A percentile compares a stretch with the other conserved stretches of the same genome.
These are phyloP conservation scores for Fusarium praegraminearum DNA, from an alignment of 2,329 filamentous ascomycete species.

Conservation along the genomic window DNA sequence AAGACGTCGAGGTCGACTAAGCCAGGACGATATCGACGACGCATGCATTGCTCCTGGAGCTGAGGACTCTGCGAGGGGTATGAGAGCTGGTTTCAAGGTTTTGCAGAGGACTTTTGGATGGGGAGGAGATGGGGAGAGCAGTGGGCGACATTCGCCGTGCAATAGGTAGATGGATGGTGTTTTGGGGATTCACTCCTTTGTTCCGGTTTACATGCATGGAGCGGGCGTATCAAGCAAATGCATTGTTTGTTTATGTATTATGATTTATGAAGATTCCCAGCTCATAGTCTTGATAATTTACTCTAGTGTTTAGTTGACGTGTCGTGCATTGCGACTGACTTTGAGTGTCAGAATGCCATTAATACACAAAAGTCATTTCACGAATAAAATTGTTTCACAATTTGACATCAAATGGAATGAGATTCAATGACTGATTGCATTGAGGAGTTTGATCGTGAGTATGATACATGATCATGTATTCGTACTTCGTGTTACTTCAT, in stretches of 20 bases:
- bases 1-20: constrained; percentile 66
- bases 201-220: constrained; percentile 17
- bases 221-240: constrained; percentile 29
- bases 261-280: constrained; percentile 31
- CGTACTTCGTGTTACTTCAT: neutral
- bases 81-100: constrained; percentile 63
- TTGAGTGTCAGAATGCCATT: fast-evolving
- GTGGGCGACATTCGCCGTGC: constrained; percentile 19
- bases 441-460: fast-evolving
- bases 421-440: fast-evolving
- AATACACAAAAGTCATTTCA: neutral
- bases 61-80: constrained; percentile 57
- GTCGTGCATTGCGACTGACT: neutral
- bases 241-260: constrained; percentile 21
- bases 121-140: constrained; percentile 51
- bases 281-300: constrained; percentile 9
- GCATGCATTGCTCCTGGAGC: constrained; percentile 52
- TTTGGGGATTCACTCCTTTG: constrained; percentile 25
- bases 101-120: constrained; percentile 67
- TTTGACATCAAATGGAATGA: neutral
- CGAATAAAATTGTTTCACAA: neutral
- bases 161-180: constrained; percentile 6
- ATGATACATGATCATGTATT: neutral
- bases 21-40: constrained; percentile 67
- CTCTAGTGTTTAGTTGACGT: neutral